Base-by-base conservation (phyloP, 192 early-diverging fungal species). In the Podochytrium sp. region DNA sequence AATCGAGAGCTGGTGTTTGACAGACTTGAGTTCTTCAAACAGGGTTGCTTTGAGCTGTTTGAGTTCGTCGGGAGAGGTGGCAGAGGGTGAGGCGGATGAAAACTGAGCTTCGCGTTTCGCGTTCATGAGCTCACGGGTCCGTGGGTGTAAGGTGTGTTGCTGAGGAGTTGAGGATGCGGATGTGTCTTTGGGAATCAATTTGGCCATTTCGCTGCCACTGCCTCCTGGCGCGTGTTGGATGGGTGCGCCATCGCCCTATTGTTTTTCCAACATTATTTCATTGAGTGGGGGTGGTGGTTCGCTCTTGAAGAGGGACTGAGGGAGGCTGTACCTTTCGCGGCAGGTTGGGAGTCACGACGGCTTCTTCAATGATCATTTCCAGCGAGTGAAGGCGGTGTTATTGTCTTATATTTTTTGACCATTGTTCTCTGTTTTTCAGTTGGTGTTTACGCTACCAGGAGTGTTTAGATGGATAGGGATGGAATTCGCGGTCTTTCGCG, bases 331-430 rank as follows among this genome's bases (percentile, higher is more conserved):
- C 66, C 66, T 35, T 12, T 51, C 30, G n/a, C 12, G 52, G 66
- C n/a, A 69, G 34, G 35, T 55, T 69, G 18, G 52, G 52, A 37
- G 49, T 55, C 14, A 69, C 66, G 4, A 69, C 49, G 20, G 63
- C 25, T 41, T 65, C 40, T 25, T 41, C 42, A 7, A 47, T 32
- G 16, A 25, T 33, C 39, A 49, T 47, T 18, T 18, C 4, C 32
- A 14, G 35, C n/a, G 43, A 23, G 39, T 27, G 43, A 43, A 33
- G 6, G 38, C 5, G 23, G 27, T 38, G 18, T 57, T 57, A 12
- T 12, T n/a, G 55, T 57, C 30, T 6, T 14, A 12, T 61, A 5
- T 61, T 33, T 38, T 4, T 0, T 16, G 6, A 10, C 59, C 59
- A 61, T 39, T 61, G 30, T 61, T 20, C 43, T 20, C 43, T 20